Base-by-base conservation (phyloP, 2,329 filamentous ascomycete genomes). In the Raffaelea ambrosiae region DNA sequence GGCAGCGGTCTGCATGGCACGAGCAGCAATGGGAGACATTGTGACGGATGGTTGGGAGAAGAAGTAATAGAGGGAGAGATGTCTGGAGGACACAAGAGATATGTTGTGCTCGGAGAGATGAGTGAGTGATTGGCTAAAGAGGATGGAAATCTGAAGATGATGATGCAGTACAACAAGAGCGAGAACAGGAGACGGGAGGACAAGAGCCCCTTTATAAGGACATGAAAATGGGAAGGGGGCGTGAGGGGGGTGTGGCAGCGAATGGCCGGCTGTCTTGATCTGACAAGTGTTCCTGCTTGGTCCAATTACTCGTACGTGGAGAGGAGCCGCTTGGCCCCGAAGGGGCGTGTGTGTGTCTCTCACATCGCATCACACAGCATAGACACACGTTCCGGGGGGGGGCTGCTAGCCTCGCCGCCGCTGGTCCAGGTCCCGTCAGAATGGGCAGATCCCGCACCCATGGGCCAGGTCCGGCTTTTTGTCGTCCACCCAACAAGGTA, bases 11-110 rank as follows among this genome's bases (percentile, higher is more conserved):
- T 63, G 64, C 49, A 59, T 49, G 51, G 63, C 61, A 47, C 59
- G 62, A 49, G 63, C 59, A 52, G 62, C 48, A 56, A 66, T 61
- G 51, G 63, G 58, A 47, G 63, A 64, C 63, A 65, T 66, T 35
- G 26, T 60, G 54, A 39, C 8, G 51, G 39, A 13, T 20, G 19
- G 26, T 44, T 48, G 26, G 41, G 11, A 44, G 40, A 20, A 4
- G n/a, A n/a, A 9, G 13, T n/a, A 31, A 22, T 19, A 22, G 29
- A 23, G 4, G 23, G 23, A 35, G 5, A 40, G 16, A 44, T 19
- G 22, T 31, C 22, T 21, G 20, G 33, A 22, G 13, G n/a, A 26
- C 2, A 21, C n/a, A 35, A 21, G 21, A 16, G 19, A 22, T 31
- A 41, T 23, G 35, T 38, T 38, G 35, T 38, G 18, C 8, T 38